Evolutionary conservation across 176 grass and related monocot genomes (phyloP).

Genomic region (Bothriochloa decipiens): DNA sequence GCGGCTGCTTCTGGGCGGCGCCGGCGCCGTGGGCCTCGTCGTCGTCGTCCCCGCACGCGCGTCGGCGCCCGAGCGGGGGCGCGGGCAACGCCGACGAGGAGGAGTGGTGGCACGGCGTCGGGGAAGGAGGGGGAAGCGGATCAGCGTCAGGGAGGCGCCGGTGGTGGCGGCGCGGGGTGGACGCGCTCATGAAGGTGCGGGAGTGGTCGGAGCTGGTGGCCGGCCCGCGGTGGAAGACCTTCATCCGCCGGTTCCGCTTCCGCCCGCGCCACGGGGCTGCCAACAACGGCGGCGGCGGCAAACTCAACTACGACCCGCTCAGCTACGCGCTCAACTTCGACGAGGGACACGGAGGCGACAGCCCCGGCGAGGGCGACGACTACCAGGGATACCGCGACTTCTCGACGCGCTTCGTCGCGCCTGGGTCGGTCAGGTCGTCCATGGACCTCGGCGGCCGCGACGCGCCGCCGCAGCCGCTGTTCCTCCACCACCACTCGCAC

Average conservation of each 20-base stretch:
- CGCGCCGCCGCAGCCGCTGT: constrained; percentile 35
- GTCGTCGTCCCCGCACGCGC: constrained; percentile 30
- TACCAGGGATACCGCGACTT: constrained; percentile 63
- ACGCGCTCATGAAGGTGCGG: constrained; percentile 72
- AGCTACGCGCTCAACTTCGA: constrained; percentile 99
- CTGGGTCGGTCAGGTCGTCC: constrained; percentile 42
- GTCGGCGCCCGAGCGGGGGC: constrained; percentile 1
- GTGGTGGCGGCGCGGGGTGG: constrained; percentile 74
- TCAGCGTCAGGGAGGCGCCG: constrained; percentile 7
- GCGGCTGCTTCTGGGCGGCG: constrained; percentile 69
- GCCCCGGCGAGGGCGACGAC: constrained; percentile 50
- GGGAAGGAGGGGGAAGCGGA: background rate
- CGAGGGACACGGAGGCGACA: constrained; percentile 56
- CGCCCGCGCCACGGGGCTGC: background rate
- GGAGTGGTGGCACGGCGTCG: constrained; percentile 53
- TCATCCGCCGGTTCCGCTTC: constrained; percentile 87
- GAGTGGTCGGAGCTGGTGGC: constrained; percentile 98
- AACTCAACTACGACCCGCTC: constrained; percentile 79
- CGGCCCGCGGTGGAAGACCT: constrained; percentile 95
- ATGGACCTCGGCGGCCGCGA: constrained; percentile 71
- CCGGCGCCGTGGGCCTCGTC: constrained; percentile 19
- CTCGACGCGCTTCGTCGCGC: constrained; percentile 65
- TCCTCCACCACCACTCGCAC: constrained; percentile 30
- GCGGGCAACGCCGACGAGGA: background rate
- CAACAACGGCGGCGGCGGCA: background rate